phyloP scores from a whole-genome alignment of 108 stramenopile species.

The Fragilaria crotonensis region DNA sequence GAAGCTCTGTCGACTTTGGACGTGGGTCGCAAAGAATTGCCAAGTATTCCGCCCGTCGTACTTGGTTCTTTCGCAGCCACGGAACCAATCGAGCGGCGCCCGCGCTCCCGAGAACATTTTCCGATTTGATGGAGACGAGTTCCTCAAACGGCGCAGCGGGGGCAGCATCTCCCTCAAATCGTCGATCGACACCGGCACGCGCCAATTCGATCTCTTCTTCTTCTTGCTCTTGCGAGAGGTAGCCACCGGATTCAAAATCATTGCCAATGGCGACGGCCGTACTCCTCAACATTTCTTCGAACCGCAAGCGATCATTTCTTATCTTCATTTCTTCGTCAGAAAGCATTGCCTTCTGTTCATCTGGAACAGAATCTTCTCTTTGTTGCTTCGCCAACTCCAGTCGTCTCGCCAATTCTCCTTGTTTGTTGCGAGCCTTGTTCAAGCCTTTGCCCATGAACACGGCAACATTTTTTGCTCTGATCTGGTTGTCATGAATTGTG shows the following conservation, averaged over 20 bases:
- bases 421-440: constrained; percentile 28
- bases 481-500: too few relatives aligned
- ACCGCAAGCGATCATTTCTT: constrained; percentile 65
- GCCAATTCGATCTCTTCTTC: constrained; percentile 62
- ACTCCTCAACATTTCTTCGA: constrained; percentile 56
- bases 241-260: constrained; percentile 34
- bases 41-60: constrained; percentile 32
- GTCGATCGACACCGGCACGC: constrained; percentile 26
- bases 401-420: constrained; percentile 29
- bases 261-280: constrained; percentile 13
- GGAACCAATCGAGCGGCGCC: constrained; percentile 46
- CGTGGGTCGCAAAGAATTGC: constrained; percentile 68
- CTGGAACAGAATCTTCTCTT: constrained; percentile 7
- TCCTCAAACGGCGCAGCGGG: constrained; percentile 59
- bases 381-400: constrained; percentile 29
- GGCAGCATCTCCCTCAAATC: constrained; percentile 80
- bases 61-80: constrained; percentile 31
- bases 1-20: constrained; percentile 55
- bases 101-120: constrained; percentile 26
- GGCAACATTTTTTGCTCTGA: too few relatives aligned
- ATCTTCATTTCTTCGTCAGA: constrained; percentile 62
- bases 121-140: constrained; percentile 34
- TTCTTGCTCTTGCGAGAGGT: constrained; percentile 65
- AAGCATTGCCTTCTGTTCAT: constrained; percentile 13
- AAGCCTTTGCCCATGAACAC: constrained; percentile 35